phyloP scores from a whole-genome alignment of 257 asterid species.

The Anisodus acutangulus region DNA sequence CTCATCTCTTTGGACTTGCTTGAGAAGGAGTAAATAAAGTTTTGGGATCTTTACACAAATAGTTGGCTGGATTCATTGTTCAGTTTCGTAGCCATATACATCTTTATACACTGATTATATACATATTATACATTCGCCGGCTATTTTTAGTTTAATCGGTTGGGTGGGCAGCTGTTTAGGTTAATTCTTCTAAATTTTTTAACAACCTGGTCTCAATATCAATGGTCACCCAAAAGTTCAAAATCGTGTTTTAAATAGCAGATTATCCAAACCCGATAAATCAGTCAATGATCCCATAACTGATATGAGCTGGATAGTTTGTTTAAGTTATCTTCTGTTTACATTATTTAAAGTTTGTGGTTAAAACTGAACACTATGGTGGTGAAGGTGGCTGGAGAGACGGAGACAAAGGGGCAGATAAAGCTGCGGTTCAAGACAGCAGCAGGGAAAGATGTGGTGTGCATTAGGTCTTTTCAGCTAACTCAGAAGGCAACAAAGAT shows the following conservation, averaged over 20 bases:
- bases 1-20: slow-evolving; percentile 24
- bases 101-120: background rate
- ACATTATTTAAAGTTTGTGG: slow-evolving; percentile 23
- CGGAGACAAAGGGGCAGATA: slow-evolving; percentile 98
- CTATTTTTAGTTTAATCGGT: background rate
- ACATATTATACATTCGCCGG: background rate
- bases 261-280: background rate
- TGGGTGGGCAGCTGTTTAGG: background rate
- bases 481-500: slow-evolving; percentile 95
- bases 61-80: background rate
- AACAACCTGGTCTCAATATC: background rate
- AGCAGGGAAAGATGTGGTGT: slow-evolving; percentile 94
- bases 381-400: slow-evolving; percentile 95
- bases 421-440: slow-evolving; percentile 98
- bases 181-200: background rate
- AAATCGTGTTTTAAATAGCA: background rate
- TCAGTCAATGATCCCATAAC: slow-evolving; percentile 15
- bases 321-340: slow-evolving; percentile 16
- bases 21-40: background rate
- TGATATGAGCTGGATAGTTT: background rate
- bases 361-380: slow-evolving; percentile 7
- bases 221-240: background rate
- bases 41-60: background rate
- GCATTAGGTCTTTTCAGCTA: slow-evolving; percentile 97
- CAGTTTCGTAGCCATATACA: background rate